A percentile compares a stretch with the other conserved stretches of the same genome.
These are phyloP conservation scores for Hsuehochloa calcarea DNA, from an alignment of 176 grass and related monocot species.

Conservation along the genomic window DNA sequence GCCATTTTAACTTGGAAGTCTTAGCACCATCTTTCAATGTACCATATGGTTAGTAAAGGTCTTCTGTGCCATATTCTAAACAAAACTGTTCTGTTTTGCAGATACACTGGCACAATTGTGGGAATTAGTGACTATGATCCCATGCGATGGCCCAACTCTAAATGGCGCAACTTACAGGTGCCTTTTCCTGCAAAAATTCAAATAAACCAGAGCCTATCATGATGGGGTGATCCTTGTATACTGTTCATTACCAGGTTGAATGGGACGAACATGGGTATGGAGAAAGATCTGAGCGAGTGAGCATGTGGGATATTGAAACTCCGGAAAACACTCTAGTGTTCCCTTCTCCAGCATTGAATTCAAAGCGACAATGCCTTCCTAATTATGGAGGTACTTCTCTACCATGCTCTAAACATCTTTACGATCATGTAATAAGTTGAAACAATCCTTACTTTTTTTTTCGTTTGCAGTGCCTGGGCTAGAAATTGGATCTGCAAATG, in stretches of 20 bases:
- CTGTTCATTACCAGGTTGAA: conserved; percentile 53
- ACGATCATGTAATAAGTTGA: background rate
- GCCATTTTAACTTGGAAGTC: background rate
- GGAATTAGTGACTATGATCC: conserved; percentile 79
- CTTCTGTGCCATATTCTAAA: conserved; percentile 1
- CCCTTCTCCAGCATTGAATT: conserved; percentile 52
- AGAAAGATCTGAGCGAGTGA: conserved; percentile 80
- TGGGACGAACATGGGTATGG: conserved; percentile 98
- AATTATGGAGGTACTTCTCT: conserved; percentile 38
- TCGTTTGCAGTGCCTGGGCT: conserved; percentile 46
- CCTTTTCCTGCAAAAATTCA: conserved; percentile 16
- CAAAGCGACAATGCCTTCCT: conserved; percentile 85
- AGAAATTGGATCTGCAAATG: conserved; percentile 49
- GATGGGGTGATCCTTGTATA: background rate
- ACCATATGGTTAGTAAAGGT: background rate
- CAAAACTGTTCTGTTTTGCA: conserved; percentile 27
- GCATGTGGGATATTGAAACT: conserved; percentile 89
- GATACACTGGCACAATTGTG: conserved; percentile 79
- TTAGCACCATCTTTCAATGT: background rate
- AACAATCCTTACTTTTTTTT: background rate
- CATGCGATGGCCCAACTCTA: conserved; percentile 93
- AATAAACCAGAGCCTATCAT: background rate
- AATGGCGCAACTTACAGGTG: conserved; percentile 91
- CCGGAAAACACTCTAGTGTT: conserved; percentile 76
- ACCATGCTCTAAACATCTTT: conserved; percentile 5